Evolutionary conservation across 2,329 filamentous ascomycete species (phyloP), one percentile per base, ranked within the genome.

Genomic region (Colletotrichum plurivorum): DNA sequence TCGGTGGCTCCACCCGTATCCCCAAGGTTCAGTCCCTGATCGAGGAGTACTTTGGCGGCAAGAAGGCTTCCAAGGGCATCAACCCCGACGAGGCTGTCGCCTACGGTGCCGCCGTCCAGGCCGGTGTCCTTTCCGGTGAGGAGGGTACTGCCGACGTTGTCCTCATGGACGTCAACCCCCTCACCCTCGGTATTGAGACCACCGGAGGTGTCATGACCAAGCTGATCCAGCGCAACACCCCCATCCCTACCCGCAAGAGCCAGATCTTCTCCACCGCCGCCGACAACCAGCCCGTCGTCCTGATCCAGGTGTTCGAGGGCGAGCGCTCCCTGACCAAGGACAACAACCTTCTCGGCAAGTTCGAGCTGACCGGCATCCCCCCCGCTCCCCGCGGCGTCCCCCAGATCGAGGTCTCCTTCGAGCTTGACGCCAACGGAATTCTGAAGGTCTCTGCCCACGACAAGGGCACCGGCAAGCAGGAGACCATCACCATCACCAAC

Each of bases 31-130:
- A 56, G 16, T 82, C 90, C 76, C 91, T 98, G 80, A 93, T 98
- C 74, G 94, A 98, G 88, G 95, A 98, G 84, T 98, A 89, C 90
- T 98, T 98, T 82, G 87, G 80, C 76, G 92, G 95, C 83, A 98
- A 98, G 93, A 95, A 96, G 89, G 94, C 95, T 76, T 95, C 93
- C 89, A 98, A 98, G 94, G 94, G 94, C 85, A 97, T 99, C 83
- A 98, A 98, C 90, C 96, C 96, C 76, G 96, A 99, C 80, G 96
- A 98, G 88, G 96, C 96, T 85, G 96, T 98, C 76, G 96, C 96
- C 79, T 98, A 95, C 82, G 96, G 96, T 85, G 96, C 96, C 73
- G 95, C 96, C 75, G 94, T 98, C 76, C 96, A 99, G 86, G 96
- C 93, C 85, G 95, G 95, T 92, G 91, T 98, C 79, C 88, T 99